Evolutionary conservation across 2,329 filamentous ascomycete species (phyloP).

Genomic region (Trichoderma sp.): DNA sequence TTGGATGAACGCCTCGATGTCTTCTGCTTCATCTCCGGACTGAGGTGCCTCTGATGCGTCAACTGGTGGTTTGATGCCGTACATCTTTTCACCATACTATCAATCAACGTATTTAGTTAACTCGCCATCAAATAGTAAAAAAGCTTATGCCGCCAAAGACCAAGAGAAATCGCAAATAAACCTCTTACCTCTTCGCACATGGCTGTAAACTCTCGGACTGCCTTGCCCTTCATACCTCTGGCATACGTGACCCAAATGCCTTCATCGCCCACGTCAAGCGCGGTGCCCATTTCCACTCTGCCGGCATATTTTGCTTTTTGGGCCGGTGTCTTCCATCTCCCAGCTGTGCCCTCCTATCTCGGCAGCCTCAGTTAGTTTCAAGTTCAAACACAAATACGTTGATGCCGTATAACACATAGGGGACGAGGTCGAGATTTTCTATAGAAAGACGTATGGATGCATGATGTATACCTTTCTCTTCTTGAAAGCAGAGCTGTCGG

Average conservation of each 20-base stretch:
- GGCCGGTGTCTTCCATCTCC: conserved; percentile 64
- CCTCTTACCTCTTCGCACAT: conserved; percentile 61
- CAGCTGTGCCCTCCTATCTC: conserved; percentile 51
- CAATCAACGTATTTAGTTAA: neutral
- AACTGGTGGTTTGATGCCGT: conserved; percentile 49
- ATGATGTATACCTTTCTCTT: conserved; percentile 44
- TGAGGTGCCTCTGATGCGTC: conserved; percentile 27
- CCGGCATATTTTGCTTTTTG: conserved; percentile 54
- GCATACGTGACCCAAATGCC: conserved; percentile 81
- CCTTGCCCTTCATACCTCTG: conserved; percentile 69
- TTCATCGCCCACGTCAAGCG: conserved; percentile 66
- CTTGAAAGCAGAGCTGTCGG: conserved; percentile 37
- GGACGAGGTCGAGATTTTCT: neutral
- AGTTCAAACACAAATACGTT: neutral
- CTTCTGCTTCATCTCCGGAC: conserved; percentile 35
- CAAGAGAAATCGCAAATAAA: neutral
- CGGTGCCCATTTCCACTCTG: conserved; percentile 45
- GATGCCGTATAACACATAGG: neutral
- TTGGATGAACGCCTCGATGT: conserved; percentile 58
- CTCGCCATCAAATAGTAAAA: neutral
- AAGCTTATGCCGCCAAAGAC: neutral
- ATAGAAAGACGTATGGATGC: conserved; percentile 10
- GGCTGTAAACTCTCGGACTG: conserved; percentile 65
- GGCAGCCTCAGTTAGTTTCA: neutral
- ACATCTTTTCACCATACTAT: conserved; percentile 67